Percentiles rank a stretch among this genome's conserved stretches.
Conservation (phyloP, 2,329 filamentous ascomycete species). For the Colletotrichum spinosum region DNA sequence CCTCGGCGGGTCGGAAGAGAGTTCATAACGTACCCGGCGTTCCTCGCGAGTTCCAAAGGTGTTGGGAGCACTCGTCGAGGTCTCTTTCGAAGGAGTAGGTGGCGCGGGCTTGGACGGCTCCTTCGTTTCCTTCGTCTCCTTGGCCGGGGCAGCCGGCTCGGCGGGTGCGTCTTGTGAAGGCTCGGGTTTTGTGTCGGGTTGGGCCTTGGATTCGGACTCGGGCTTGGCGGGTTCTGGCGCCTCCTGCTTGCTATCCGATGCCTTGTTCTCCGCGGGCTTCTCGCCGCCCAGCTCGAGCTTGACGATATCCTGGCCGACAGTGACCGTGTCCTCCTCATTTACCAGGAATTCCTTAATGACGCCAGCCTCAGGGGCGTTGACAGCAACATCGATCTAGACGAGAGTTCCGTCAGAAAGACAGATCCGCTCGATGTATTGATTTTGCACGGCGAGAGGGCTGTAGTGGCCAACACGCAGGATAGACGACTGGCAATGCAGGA, state of each 20-base stretch:
- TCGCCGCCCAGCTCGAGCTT: conserved; percentile 79
- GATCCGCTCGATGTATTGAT: no score
- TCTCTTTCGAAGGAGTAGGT: conserved; percentile 40
- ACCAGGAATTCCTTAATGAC: conserved; percentile 92
- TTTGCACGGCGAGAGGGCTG: no score
- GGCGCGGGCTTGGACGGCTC: conserved; percentile 41
- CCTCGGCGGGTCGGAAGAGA: not conserved
- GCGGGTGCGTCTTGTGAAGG: conserved; percentile 47
- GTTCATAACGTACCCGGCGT: conserved; percentile 74
- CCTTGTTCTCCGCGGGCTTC: conserved; percentile 48
- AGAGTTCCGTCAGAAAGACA: not conserved
- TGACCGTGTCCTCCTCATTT: conserved; percentile 94
- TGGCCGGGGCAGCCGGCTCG: conserved; percentile 36
- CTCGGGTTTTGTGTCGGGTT: conserved; percentile 53
- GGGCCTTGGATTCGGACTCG: conserved; percentile 34
- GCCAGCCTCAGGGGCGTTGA: conserved; percentile 92
- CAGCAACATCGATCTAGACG: conserved; percentile 90
- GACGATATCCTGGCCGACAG: conserved; percentile 90
- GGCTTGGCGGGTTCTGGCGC: conserved; percentile 32
- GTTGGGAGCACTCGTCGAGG: conserved; percentile 44
- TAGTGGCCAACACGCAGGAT: no score
- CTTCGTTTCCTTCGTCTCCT: conserved; percentile 30
- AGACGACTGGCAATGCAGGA: not conserved
- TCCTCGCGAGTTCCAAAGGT: conserved; percentile 83
- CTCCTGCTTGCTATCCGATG: conserved; percentile 16